Evolutionary conservation across 768 basidiomycete genomes (phyloP).

Genomic region (Calocybe gangraenosa): DNA sequence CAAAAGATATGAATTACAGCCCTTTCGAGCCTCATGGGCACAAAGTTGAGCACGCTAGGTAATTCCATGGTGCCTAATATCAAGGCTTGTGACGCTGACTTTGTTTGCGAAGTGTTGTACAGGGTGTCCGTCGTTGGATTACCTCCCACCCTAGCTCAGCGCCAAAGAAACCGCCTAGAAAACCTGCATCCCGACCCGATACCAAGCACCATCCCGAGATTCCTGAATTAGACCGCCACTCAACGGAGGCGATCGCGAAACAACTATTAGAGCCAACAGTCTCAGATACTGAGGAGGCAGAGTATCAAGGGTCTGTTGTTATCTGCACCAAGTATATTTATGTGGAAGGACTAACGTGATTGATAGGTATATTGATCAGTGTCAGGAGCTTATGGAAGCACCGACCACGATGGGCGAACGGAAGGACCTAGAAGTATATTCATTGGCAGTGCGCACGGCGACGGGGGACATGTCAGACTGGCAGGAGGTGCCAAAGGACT

Average conservation of each 20-base stretch:
- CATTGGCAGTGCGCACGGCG: slow-evolving; percentile 45
- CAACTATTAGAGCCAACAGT: slow-evolving; percentile 61
- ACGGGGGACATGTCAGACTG: slow-evolving; percentile 34
- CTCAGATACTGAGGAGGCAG: slow-evolving; percentile 57
- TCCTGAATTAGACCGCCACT: slow-evolving; percentile 35
- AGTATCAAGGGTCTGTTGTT: slow-evolving; percentile 63
- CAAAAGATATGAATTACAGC: slow-evolving; percentile 63
- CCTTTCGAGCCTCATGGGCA: slow-evolving; percentile 68
- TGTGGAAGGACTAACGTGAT: background rate
- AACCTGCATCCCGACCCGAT: slow-evolving; percentile 31
- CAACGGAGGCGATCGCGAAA: slow-evolving; percentile 57
- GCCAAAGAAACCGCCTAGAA: slow-evolving; percentile 35
- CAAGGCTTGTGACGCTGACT: background rate
- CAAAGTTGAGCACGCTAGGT: slow-evolving; percentile 33
- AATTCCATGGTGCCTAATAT: background rate
- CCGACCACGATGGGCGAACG: slow-evolving; percentile 50
- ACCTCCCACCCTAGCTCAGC: slow-evolving; percentile 44
- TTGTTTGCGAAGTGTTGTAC: slow-evolving; percentile 51
- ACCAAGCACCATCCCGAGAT: slow-evolving; percentile 26
- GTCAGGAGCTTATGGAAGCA: slow-evolving; percentile 57
- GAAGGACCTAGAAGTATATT: slow-evolving; percentile 57
- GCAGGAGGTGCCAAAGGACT: slow-evolving; percentile 40
- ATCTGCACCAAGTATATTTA: background rate
- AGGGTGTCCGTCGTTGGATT: slow-evolving; percentile 79
- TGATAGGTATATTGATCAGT: slow-evolving; percentile 70